Base-by-base conservation (phyloP, 495 filamentous ascomycete species). In the Patellaria atrata region DNA sequence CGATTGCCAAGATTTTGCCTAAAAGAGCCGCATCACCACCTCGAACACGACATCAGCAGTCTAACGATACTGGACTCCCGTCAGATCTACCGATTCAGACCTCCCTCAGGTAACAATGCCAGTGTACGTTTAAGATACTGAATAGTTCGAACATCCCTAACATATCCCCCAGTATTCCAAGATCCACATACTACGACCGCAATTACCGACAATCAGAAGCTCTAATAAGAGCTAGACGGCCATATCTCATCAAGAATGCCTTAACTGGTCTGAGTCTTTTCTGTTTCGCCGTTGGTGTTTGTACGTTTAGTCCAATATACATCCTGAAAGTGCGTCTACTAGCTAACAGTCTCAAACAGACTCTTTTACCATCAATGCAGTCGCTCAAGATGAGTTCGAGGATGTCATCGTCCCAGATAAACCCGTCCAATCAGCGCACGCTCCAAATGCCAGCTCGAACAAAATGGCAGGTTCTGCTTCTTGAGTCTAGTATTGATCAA, bases 361-460 rank as follows among this genome's bases (percentile, higher is more conserved):
- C 53, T 59, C 72, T 33, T 96, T 79, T 58, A 96, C 89, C 6
- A 79, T 99, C 52, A 67, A 62, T 33, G 84, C 79, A 16, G 76
- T 99, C 51, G 77, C 84, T 22, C 91, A 96, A 60, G 89, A 99
- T 56, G 84, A 99, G 41, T 99, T 99, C 69, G 82, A 87, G 47
- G 89, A 99, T 53, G 85, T 99, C 36, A 71, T 73, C 19, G 46
- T 50, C 5, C 46, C 46, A n/a, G 42, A 41, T 16, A 37, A 50
- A 31, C 46, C 46, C 15, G 16, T 40, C 8, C 35, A 39, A 21
- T 43, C 37, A 22, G 23, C 40, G 19, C 41, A 16, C n/a, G 32
- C 32, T 7, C 20, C 16, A 22, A 22, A 34, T 22, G 8, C 18
- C 4, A 11, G n/a, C 17, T 6, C 13, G 4, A 41, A 26, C 14